Percentiles rank a stretch among this genome's conserved stretches.
These are phyloP conservation scores for Mycena filopes DNA, from an alignment of 768 basidiomycete genomes.

Conservation along the genomic window DNA sequence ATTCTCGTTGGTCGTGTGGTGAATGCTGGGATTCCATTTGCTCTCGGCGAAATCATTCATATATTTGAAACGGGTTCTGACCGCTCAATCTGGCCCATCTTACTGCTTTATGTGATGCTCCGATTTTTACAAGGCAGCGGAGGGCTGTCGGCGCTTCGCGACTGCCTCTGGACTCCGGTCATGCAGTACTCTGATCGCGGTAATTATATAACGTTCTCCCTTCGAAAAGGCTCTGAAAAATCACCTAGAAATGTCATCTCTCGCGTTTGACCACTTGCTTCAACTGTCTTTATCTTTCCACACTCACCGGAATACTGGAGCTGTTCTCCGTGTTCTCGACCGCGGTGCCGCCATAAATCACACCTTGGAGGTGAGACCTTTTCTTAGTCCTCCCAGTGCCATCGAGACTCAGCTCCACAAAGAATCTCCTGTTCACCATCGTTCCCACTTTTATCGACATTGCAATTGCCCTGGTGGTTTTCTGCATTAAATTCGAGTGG, in stretches of 20 bases:
- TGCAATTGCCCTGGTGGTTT: conserved; percentile 73
- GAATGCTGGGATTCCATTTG: conserved; percentile 76
- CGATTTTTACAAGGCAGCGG: conserved; percentile 82
- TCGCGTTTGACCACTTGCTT: conserved; percentile 88
- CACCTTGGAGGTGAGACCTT: conserved; percentile 66
- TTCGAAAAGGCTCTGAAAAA: not conserved
- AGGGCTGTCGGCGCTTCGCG: conserved; percentile 76
- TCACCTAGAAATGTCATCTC: conserved; percentile 79
- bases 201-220: conserved; percentile 35
- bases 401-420: conserved; percentile 23
- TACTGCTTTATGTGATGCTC: conserved; percentile 74
- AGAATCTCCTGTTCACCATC: conserved; percentile 87
- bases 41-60: conserved; percentile 72
- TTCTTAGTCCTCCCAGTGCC: not conserved
- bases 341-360: conserved; percentile 90
- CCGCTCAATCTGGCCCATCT: conserved; percentile 72
- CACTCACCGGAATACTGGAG: conserved; percentile 85
- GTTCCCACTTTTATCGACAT: conserved; percentile 88
- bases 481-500: conserved; percentile 73
- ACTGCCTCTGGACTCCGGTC: conserved; percentile 85
- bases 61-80: conserved; percentile 60
- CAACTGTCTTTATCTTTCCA: conserved; percentile 89
- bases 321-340: conserved; percentile 83
- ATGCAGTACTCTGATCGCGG: conserved; percentile 89
- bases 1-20: conserved; percentile 81